Evolutionary conservation across 2,329 filamentous ascomycete species (phyloP).

Genomic region (Fusarium cicatricum): DNA sequence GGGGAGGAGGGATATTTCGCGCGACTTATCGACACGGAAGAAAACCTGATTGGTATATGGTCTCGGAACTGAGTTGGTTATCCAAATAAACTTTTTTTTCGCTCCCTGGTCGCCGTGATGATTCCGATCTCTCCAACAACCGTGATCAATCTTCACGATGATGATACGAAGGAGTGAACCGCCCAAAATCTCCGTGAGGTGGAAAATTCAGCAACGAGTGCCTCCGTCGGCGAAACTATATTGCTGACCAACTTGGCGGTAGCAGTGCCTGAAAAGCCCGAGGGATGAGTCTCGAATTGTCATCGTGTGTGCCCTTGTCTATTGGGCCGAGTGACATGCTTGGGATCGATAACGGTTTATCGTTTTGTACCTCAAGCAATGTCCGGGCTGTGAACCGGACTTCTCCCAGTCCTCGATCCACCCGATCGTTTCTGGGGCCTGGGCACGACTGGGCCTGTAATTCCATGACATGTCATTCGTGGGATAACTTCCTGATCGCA

Average conservation of each 20-base stretch:
- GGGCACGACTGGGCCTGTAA: constrained; percentile 3
- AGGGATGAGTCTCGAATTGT: constrained; percentile 15
- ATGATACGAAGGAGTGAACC: neutral
- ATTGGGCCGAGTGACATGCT: constrained; percentile 18
- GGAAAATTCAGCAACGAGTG: constrained; percentile 16
- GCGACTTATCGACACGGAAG: constrained; percentile 50
- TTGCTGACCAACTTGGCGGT: constrained; percentile 17
- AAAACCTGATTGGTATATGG: constrained; percentile 50
- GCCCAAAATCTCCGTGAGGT: constrained; percentile 20
- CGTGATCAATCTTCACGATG: constrained; percentile 3
- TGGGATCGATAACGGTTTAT: constrained; percentile 5
- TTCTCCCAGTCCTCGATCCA: no score
- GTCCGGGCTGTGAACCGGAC: no score
- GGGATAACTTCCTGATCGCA: constrained; percentile 25
- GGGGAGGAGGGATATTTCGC: constrained; percentile 47
- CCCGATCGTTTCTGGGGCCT: constrained; percentile 3
- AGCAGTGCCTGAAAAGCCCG: constrained; percentile 20
- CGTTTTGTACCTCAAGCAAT: constrained; percentile 7
- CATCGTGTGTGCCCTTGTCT: constrained; percentile 1
- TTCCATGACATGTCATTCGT: constrained; percentile 27
- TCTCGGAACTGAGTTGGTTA: constrained; percentile 39
- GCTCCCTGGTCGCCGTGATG: no score
- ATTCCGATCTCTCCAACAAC: neutral
- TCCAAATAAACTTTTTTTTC: neutral
- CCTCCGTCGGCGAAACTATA: constrained; percentile 21